Conservation (phyloP, 2,329 filamentous ascomycete species). For the Fonsecaea pedrosoi region DNA sequence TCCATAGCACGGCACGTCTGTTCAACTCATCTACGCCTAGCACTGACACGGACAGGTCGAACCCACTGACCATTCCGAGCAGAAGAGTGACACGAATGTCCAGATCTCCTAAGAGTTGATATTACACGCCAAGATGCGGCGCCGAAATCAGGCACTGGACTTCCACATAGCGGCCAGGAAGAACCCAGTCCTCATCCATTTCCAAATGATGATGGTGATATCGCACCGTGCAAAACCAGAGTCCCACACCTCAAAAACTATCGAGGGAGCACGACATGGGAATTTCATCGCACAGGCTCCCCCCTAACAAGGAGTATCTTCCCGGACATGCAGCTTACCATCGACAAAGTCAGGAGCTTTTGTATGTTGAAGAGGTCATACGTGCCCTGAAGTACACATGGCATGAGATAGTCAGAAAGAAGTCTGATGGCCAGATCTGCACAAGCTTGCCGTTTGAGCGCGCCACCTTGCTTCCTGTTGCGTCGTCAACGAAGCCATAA, state of each 20-base stretch:
- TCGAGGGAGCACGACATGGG: background rate
- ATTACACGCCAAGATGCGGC: background rate
- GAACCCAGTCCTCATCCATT: background rate
- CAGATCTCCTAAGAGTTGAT: background rate
- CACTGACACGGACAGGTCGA: background rate
- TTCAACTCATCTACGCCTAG: too few relatives aligned
- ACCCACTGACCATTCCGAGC: background rate
- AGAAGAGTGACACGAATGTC: background rate
- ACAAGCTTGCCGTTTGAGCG: conserved; percentile 14
- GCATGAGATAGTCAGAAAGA: background rate
- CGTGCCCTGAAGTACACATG: background rate
- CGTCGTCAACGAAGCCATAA: background rate
- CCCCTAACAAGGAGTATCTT: background rate
- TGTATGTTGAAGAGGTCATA: conserved; percentile 9
- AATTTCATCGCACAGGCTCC: background rate
- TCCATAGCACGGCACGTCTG: too few relatives aligned
- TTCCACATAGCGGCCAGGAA: background rate
- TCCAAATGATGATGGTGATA: background rate
- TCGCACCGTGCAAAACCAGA: background rate
- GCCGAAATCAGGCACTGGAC: background rate
- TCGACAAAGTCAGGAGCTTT: conserved; percentile 4
- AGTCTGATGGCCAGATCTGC: conserved; percentile 5
- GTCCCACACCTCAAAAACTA: background rate
- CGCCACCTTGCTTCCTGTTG: conserved; percentile 3
- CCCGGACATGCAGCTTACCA: background rate